Evolutionary conservation across 2,329 filamentous ascomycete genomes (phyloP), one percentile per base, ranked within the genome.

Genomic region (Claviceps spartinae): DNA sequence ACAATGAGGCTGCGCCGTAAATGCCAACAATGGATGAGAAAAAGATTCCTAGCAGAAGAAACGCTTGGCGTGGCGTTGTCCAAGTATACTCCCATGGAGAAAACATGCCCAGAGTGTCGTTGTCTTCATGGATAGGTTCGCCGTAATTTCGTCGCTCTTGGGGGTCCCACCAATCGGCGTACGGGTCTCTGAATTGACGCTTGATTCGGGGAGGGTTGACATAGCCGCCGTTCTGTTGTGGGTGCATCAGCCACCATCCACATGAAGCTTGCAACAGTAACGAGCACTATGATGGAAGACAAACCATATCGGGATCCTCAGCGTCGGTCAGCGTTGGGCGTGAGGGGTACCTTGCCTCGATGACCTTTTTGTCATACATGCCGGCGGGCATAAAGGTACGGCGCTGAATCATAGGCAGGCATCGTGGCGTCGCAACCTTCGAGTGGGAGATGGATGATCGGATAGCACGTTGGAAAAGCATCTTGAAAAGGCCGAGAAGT

Each of bases 101-200:
- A 71, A 98, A 91, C 58, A 95, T 85, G 61, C 89, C 90, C 53
- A 97, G 76, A 53, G 89, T 78, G 67, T 98, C 94, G 69, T 96
- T 86, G 69, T 98, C 93, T 71, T 98, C 94, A 69, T 98, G 91
- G 50, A 95, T 82, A 13, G 91, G 88, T 71, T 98, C 94, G 69
- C 90, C 90, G 67, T 87, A 97, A 77, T 98, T 97, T 63, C 93
- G 82, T 67, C 90, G 84, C 70, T 97, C 93, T 73, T 98, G 93
- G 69, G 89, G 86, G 72, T 98, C 91, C 88, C 89, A 97, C 88
- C 89, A 98, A 65, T 88, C 83, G 65, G 71, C 91, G 67, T 97
- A 81, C 38, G 94, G 93, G 69, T 97, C 93, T 67, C 93, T 88
- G 73, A 88, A 86, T 69, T 89, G 84, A 61, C 91, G 86, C 77